Evolutionary conservation across 2,329 filamentous ascomycete species (phyloP), one percentile per base, ranked within the genome.

Genomic region (Colletotrichum echinochloae): DNA sequence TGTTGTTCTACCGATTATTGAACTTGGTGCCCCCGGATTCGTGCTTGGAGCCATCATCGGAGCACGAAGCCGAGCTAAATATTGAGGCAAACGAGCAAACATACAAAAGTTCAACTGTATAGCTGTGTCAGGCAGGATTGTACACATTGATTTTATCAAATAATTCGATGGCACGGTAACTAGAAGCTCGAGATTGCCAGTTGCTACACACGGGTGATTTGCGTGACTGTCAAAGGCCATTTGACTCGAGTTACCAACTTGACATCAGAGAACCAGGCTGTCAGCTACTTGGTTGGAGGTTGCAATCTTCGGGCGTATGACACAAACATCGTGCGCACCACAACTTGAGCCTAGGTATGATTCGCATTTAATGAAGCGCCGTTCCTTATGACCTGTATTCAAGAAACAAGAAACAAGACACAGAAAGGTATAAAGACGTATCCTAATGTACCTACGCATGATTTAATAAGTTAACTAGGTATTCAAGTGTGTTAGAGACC

Each of bases 51-150:
- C n/a, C 44, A 26, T 5, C n/a, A 14, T 14, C 44, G 14, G 44
- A 48, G n/a, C n/a, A 5, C 3, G n/a, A 48, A 23, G 4, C 11
- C 11, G n/a, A 7, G 3, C n/a, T 9, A 23, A 23, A 20, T 9
- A 23, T 4, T 3, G 16, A n/a, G 20, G 2, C 3, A 46, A n/a
- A n/a, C 1, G 3, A n/a, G 6, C n/a, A n/a, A n/a, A n/a, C n/a
- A n/a, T 46, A n/a, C 20, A 46, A n/a, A n/a, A 3, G 1, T 2
- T n/a, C 41, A n/a, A n/a, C 7, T 7, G 4, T n/a, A n/a, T 23
- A 11, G 6, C 41, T 11, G 8, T 46, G 14, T 20, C 23, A 11
- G 3, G 41, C 1, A 8, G 39, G 16, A 20, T 18, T 41, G 5
- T 5, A 6, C 16, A 39, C 37, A 4, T 39, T 39, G 3, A 14